phyloP scores from a whole-genome alignment of 179 eudicot species.

The Beta corolliflora region DNA sequence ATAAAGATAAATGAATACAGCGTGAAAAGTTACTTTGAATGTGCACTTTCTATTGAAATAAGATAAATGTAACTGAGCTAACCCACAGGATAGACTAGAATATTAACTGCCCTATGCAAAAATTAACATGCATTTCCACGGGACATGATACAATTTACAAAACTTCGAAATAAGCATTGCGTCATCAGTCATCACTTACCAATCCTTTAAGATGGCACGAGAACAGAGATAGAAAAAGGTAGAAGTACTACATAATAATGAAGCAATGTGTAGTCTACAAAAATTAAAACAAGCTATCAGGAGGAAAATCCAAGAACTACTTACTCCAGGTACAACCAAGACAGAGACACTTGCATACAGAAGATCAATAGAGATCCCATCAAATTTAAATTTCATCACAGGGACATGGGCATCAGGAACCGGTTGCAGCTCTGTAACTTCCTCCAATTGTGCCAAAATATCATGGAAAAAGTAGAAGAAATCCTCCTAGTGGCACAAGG shows the following conservation, averaged over 20 bases:
- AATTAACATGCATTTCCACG: background rate
- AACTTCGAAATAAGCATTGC: background rate
- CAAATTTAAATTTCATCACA: conserved; percentile 86
- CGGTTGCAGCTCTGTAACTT: conserved; percentile 85
- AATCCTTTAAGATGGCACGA: background rate
- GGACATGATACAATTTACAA: background rate
- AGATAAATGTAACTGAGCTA: background rate
- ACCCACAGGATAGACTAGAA: background rate
- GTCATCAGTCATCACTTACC: background rate
- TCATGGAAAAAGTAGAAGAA: conserved; percentile 67
- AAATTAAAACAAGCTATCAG: background rate
- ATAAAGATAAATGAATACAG: background rate
- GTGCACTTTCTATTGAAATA: background rate
- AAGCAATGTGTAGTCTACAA: background rate
- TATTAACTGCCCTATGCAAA: background rate
- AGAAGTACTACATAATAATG: background rate
- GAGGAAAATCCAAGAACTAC: conserved; percentile 12
- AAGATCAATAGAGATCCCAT: conserved; percentile 85
- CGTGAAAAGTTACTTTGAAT: background rate
- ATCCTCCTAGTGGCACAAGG: conserved; percentile 54
- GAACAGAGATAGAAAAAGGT: background rate
- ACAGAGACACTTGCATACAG: conserved; percentile 78
- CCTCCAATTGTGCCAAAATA: conserved; percentile 64
- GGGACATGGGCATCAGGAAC: conserved; percentile 97
- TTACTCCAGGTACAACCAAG: conserved; percentile 86